Evolutionary conservation across 2,329 filamentous ascomycete species (phyloP), one percentile per base, ranked within the genome.

Genomic region (Plenodomus lindquistii): DNA sequence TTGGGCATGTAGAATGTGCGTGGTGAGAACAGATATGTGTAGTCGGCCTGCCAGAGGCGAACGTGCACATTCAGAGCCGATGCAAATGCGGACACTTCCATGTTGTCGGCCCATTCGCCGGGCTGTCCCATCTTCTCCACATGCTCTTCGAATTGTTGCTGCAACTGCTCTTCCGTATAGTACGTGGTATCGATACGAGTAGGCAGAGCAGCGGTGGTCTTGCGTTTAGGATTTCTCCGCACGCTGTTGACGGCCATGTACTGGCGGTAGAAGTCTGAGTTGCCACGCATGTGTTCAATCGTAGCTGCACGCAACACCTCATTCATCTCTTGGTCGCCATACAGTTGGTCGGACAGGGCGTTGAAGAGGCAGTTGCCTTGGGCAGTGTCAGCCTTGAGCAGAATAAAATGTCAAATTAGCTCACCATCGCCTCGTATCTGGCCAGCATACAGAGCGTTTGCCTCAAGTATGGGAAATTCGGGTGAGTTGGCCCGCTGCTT

Each of bases 331-430:
- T 85, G 81, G 62, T 81, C 72, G 54, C 84, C 85, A 65, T 83
- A 86, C 43, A 88, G 70, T 74, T 88, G 84, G 66, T 87, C 84
- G 55, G 83, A 85, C 34, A 87, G 76, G 52, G 84, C 84, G 69
- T 85, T 83, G 74, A 87, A 88, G 31, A 88, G 79, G 70, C 85
- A 88, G 73, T 87, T 87, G 59, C 85, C 85, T 87, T 54, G 48
- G 57, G 36, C 49, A 22, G 31, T 55, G 50, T 67, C 51, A 65
- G 64, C 58, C 44, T 45, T 24, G 45, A 48, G 37, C 19, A 29
- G 55, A 48, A 52, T 37, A 24, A 17, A 44, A 29, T 43, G 11
- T 31, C 11, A 56, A 42, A 46, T 57, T 57, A 40, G 75, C 79
- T 77, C 78, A 84, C 85, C 85, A 73, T 87, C 84, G 50, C 84